phyloP scores from a whole-genome alignment of 2,329 filamentous ascomycete genomes.

The Trichothecium sympodiale region DNA sequence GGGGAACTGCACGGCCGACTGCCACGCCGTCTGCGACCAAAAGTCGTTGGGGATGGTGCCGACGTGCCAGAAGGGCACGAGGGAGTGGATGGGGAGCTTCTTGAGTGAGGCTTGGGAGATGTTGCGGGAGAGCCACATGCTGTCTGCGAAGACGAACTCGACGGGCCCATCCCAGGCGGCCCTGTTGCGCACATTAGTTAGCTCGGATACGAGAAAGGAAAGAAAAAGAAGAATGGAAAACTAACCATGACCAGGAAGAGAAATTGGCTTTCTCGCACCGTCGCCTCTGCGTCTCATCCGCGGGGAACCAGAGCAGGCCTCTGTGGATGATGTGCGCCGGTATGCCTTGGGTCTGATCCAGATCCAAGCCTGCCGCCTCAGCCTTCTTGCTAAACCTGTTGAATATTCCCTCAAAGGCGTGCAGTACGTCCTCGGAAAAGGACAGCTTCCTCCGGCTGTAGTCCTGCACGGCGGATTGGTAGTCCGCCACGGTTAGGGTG shows the following conservation, averaged over 20 bases:
- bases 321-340: conserved; percentile 4
- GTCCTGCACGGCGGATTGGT: conserved; percentile 6
- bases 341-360: conserved; percentile 9
- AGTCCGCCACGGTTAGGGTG: conserved; percentile 3
- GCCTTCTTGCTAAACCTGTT: conserved; percentile 4
- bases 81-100: conserved; percentile 5
- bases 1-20: neutral
- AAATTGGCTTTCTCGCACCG: conserved; percentile 1
- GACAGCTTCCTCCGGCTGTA: conserved; percentile 4
- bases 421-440: conserved; percentile 4
- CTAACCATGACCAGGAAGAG: conserved; percentile 6
- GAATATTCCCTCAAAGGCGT: conserved; percentile 6
- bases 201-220: too few species aligned
- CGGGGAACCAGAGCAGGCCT: conserved; percentile 5
- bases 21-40: conserved; percentile 3
- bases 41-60: conserved; percentile 1
- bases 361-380: neutral
- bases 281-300: conserved; percentile 2
- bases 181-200: too few species aligned
- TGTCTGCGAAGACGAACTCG: conserved; percentile 8
- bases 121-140: conserved; percentile 7
- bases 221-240: too few species aligned
- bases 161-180: conserved; percentile 6
- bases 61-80: conserved; percentile 6
- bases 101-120: conserved; percentile 6